phyloP scores from a whole-genome alignment of 2,329 filamentous ascomycete species.

The Fusarium sp. region DNA sequence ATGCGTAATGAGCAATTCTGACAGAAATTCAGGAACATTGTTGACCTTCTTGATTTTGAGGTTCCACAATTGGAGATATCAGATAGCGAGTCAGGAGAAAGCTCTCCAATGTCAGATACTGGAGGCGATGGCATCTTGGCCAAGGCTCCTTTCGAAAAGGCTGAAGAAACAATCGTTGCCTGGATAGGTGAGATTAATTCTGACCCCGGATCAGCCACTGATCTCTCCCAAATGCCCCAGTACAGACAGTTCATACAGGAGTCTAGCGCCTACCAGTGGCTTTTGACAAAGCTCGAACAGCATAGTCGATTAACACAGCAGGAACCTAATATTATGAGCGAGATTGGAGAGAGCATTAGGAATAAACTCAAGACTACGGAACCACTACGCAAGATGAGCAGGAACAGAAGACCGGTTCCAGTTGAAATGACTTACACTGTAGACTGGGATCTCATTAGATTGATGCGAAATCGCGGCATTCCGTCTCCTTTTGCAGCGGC shows the following conservation, averaged over 20 bases:
- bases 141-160: neutral
- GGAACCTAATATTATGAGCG: rapidly evolving
- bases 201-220: neutral
- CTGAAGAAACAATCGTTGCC: neutral
- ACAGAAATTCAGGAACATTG: neutral
- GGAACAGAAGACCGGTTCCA: rapidly evolving
- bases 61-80: rapidly evolving
- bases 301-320: neutral
- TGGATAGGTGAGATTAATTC: neutral
- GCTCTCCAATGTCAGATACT: rapidly evolving
- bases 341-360: neutral
- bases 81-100: neutral
- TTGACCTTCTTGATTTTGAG: neutral
- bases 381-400: neutral
- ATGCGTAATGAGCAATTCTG: neutral
- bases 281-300: conserved; percentile 3
- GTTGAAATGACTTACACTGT: neutral
- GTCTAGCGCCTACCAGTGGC: conserved; percentile 7
- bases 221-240: neutral
- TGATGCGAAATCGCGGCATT: neutral
- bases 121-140: rapidly evolving
- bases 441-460: neutral
- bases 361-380: neutral
- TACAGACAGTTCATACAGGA: conserved; percentile 9
- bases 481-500: neutral